Conservation (phyloP, 495 filamentous ascomycete genomes). For the Xylaria venustula region DNA sequence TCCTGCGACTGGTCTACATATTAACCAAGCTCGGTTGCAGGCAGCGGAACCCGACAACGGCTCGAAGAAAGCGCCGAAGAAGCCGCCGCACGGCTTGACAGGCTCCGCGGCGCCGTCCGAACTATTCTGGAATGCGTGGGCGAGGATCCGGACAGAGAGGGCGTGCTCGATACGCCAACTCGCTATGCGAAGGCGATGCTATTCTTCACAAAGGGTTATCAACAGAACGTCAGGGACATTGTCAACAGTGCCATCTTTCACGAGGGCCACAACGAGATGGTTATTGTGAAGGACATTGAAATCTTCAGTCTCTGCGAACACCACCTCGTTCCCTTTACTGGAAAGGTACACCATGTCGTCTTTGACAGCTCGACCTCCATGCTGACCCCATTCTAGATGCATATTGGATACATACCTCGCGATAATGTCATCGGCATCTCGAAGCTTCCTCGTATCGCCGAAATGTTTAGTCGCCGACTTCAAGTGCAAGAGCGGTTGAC, state of each 20-base stretch:
- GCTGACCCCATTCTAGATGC: constrained; percentile 62
- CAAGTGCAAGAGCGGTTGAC: constrained; percentile 96
- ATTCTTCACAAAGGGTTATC: constrained; percentile 98
- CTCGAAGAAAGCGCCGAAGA: constrained; percentile 77
- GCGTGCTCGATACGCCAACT: constrained; percentile 80
- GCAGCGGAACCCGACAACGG: constrained; percentile 74
- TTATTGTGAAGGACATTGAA: constrained; percentile 97
- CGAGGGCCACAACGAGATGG: constrained; percentile 94
- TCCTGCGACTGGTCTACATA: background rate
- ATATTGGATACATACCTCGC: constrained; percentile 95
- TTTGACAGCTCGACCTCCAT: background rate
- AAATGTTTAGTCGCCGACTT: constrained; percentile 91
- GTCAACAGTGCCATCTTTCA: constrained; percentile 96
- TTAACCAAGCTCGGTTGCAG: constrained; percentile 38
- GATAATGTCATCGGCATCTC: constrained; percentile 87
- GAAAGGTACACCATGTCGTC: constrained; percentile 65
- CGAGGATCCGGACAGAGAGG: constrained; percentile 91
- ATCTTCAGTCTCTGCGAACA: constrained; percentile 96
- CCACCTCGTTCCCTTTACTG: constrained; percentile 93
- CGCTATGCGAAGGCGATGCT: constrained; percentile 96
- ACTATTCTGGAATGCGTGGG: constrained; percentile 95
- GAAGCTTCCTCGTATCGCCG: constrained; percentile 90
- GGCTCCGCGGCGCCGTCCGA: constrained; percentile 78
- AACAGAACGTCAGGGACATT: constrained; percentile 90
- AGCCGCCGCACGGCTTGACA: constrained; percentile 65